Base-by-base conservation (phyloP, 2,329 filamentous ascomycete genomes). In the Talaromyces sp. region DNA sequence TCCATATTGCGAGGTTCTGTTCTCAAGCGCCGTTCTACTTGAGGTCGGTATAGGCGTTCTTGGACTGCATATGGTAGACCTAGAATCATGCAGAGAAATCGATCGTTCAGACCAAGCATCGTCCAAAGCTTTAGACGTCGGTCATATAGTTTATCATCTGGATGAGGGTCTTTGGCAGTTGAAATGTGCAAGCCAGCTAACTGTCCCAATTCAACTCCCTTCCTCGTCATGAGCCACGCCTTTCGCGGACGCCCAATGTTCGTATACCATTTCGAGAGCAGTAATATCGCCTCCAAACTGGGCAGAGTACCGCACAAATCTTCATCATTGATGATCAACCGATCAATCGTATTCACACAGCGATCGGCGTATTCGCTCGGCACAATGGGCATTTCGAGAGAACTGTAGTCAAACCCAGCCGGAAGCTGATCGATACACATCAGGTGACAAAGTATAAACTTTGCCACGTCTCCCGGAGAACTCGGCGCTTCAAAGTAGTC, bases 171-270 rank as follows among this genome's bases (percentile, higher is more conserved):
- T 13, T 73, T 74, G 25, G 72, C 71, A 22, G 76, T 69, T 3
- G 74, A 73, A 10, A 77, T 71, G 67, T 84, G 79, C 36, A 80
- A 77, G 68, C 84, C 83, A 1, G 85, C 80, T 1, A 87, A 74
- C 66, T 86, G 79, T 6, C 81, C 80, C 65, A 83, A 81, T 69
- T 82, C 82, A 45, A 87, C 75, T 3, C 80, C 85, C 47, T 81
- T 79, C 13, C 85, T 80, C 47, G 79, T 78, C 8, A 79, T 72
- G 5, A 85, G 75, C 86, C 85, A 88, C 0, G 83, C 81, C 67
- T 82, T 79, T 40, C 83, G 81, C 11, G 86, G 84, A 49, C 83
- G 81, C 2, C 85, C 86, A 67, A 85, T 81, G 65, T 86, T 83
- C 61, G 85, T 75, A 67, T 84, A 83, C 67, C 83, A 80, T 69